Base-by-base conservation (phyloP, 1,284 basidiomycete genomes). In the Ustilago tritici region DNA sequence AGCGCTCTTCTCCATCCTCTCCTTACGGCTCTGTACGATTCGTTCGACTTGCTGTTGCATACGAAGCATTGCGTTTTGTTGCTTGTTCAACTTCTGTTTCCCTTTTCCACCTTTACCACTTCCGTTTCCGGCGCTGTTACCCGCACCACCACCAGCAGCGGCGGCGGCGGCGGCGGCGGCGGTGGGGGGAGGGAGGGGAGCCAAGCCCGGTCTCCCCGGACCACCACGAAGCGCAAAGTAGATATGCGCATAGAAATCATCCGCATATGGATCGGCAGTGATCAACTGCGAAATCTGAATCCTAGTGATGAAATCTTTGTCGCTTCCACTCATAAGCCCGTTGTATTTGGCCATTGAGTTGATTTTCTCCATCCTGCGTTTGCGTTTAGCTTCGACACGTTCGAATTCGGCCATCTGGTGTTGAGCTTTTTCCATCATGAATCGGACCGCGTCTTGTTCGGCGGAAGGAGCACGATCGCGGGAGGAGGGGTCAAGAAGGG, bases 291-390 rank as follows among this genome's bases (percentile, higher is more conserved):
- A 98, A 54, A 99, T 94, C 87, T 99, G 97, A 70, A 99, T 99
- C 46, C 97, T 92, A 28, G 97, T 99, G 87, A 99, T 99, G 86
- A 99, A 99, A 85, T 99, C 97, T 88, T 99, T 99, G 89, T 99
- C 97, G 15, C 94, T 96, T 86, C 95, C 93, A 0, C 93, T 95
- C 97, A 99, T 99, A 63, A 98, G 89, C 86, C 98, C 95, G 86
- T 99, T 99, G 88, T 97, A 95, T 79, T 93, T 92, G 63, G 95
- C 91, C 95, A 97, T 87, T 52, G 76, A 84, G 69, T 79, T 88
- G 71, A 85, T 79, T 74, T 85, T 85, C 43, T 76, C 76, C 56
- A 79, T 69, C 50, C 82, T 68, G n/a, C 67, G 57, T 43, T 79
- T 76, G 49, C 78, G 75, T 50, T 81, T 83, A 8, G 69, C 67